phyloP scores from a whole-genome alignment of 805 yeast genomes.

The Lipomyces yamadae region DNA sequence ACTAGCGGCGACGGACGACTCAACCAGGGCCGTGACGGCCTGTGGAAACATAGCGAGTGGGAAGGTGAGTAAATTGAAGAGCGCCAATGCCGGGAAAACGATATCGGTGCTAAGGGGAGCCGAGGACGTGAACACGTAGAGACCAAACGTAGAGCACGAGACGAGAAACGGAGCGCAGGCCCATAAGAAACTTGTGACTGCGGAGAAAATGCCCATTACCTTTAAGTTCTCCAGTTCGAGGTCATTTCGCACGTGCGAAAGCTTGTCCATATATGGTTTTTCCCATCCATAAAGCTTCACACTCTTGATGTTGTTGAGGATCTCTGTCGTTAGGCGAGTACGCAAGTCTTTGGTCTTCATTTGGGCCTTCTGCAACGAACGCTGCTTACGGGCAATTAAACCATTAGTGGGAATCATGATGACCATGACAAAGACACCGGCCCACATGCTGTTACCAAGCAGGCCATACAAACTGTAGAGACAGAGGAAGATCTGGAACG shows the following conservation, averaged over 20 bases:
- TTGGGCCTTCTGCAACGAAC: conserved; percentile 75
- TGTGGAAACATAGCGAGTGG: conserved; percentile 92
- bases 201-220: conserved; percentile 72
- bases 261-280: conserved; percentile 72
- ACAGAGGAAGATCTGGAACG: conserved; percentile 84
- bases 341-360: conserved; percentile 94
- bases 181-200: conserved; percentile 76
- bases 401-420: conserved; percentile 85
- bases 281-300: conserved; percentile 97
- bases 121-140: conserved; percentile 65
- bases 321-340: conserved; percentile 85
- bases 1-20: conserved; percentile 64
- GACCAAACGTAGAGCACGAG: conserved; percentile 85
- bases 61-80: conserved; percentile 86
- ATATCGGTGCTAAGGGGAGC: conserved; percentile 83
- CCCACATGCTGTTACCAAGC: conserved; percentile 86
- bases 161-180: conserved; percentile 87
- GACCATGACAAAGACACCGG: conserved; percentile 82
- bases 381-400: conserved; percentile 67
- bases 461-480: conserved; percentile 72
- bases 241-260: conserved; percentile 85
- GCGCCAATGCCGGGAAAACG: conserved; percentile 83
- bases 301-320: conserved; percentile 88
- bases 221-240: conserved; percentile 74
- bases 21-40: conserved; percentile 83